Conservation (phyloP, 495 filamentous ascomycete species). For the Penicillium argentinense region DNA sequence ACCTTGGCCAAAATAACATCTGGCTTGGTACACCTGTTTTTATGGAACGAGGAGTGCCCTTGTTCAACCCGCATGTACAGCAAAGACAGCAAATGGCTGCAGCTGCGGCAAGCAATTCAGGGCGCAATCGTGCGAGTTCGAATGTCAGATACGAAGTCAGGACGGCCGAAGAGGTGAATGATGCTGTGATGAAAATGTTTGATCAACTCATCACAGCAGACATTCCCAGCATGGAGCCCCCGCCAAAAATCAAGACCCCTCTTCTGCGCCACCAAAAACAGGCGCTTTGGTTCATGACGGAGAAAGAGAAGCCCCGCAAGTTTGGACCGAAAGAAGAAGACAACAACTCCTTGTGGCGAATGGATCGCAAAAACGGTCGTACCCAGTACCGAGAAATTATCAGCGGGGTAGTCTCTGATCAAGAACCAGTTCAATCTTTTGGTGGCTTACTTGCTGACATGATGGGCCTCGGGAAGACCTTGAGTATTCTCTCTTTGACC, state of each 20-base stretch:
- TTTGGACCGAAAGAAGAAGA: slow-evolving; percentile 55
- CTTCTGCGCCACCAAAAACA: slow-evolving; percentile 89
- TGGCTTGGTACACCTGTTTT: slow-evolving; percentile 62
- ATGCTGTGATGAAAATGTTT: slow-evolving; percentile 84
- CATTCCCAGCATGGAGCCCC: slow-evolving; percentile 73
- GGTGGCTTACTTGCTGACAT: slow-evolving; percentile 96
- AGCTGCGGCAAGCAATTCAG: slow-evolving; percentile 17
- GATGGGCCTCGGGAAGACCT: slow-evolving; percentile 96
- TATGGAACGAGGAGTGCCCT: slow-evolving; percentile 61
- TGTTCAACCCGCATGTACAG: slow-evolving; percentile 69
- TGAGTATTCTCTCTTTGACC: slow-evolving; percentile 81
- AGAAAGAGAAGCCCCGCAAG: slow-evolving; percentile 66
- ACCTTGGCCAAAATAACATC: slow-evolving; percentile 62
- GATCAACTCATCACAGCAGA: slow-evolving; percentile 73
- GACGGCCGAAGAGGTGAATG: slow-evolving; percentile 79
- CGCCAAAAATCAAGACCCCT: slow-evolving; percentile 59
- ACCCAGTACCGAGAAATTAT: slow-evolving; percentile 77
- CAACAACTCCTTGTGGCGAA: slow-evolving; percentile 74
- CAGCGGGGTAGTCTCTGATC: slow-evolving; percentile 61
- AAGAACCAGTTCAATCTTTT: slow-evolving; percentile 67
- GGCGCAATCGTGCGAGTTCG: slow-evolving; percentile 22
- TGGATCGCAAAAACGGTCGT: slow-evolving; percentile 51
- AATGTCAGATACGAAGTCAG: slow-evolving; percentile 51
- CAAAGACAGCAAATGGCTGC: slow-evolving; percentile 36
- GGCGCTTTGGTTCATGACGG: slow-evolving; percentile 82